phyloP scores from a whole-genome alignment of 106 monocot species.

The Xerophyta viscosa region DNA sequence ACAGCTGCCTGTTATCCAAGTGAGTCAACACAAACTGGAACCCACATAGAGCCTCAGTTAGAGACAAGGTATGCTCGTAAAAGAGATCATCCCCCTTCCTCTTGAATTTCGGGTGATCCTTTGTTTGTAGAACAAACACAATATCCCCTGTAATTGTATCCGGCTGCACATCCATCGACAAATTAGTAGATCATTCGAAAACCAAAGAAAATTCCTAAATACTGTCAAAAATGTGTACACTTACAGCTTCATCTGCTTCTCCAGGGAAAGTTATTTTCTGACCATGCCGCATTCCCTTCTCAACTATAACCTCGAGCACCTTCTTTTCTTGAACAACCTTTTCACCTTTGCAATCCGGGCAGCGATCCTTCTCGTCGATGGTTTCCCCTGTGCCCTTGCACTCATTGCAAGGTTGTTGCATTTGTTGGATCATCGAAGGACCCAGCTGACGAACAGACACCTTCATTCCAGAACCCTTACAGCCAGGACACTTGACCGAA shows the following conservation, averaged over 20 bases:
- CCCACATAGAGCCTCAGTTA: conserved; percentile 84
- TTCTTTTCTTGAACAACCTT: conserved; percentile 93
- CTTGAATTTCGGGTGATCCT: conserved; percentile 87
- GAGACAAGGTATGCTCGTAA: conserved; percentile 63
- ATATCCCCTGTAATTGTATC: conserved; percentile 74
- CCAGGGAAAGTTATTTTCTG: conserved; percentile 94
- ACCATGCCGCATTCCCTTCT: conserved; percentile 90
- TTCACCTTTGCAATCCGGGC: conserved; percentile 84
- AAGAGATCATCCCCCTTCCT: conserved; percentile 94
- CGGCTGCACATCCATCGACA: conserved; percentile 52
- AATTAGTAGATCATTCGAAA: too few species aligned
- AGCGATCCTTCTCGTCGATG: conserved; percentile 78
- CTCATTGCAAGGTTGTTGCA: conserved; percentile 90
- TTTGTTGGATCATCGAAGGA: conserved; percentile 81
- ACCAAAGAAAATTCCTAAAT: too few species aligned
- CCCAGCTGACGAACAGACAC: conserved; percentile 69
- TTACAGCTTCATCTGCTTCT: conserved; percentile 94
- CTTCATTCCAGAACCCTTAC: conserved; percentile 83
- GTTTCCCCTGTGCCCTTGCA: conserved; percentile 83
- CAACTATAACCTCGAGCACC: conserved; percentile 76
- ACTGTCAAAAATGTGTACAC: too few species aligned
- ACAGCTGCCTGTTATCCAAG: conserved; percentile 76
- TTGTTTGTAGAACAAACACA: conserved; percentile 73
- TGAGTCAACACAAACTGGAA: conserved; percentile 92
- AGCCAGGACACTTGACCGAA: conserved; percentile 54